phyloP scores from a whole-genome alignment of 2,329 filamentous ascomycete genomes.

The Cordyceps pruinosa region DNA sequence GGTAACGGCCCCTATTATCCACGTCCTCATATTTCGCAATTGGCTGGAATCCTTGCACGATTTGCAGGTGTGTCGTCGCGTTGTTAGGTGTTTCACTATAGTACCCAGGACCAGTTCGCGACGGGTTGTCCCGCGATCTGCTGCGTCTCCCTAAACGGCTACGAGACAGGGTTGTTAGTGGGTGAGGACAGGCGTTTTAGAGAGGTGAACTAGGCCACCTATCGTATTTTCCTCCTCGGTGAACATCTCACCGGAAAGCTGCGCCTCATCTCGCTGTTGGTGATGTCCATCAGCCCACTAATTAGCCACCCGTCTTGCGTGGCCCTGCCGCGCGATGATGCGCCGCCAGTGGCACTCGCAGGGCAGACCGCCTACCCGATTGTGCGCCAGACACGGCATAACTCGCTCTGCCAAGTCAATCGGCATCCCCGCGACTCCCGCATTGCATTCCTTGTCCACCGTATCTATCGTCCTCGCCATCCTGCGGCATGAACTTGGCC shows the following conservation, averaged over 20 bases:
- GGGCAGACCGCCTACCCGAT: conserved; percentile 6
- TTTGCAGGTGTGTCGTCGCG: too few species aligned
- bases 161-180: too few species aligned
- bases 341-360: background rate
- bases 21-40: too few species aligned
- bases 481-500: background rate
- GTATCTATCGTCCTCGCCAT: background rate
- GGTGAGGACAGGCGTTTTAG: too few species aligned
- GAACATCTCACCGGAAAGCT: background rate
- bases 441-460: background rate
- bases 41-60: too few species aligned
- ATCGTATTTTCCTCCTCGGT: too few species aligned
- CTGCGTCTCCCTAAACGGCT: background rate
- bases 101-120: background rate
- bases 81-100: too few species aligned
- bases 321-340: conserved; percentile 4
- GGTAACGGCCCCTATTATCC: too few species aligned
- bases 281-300: background rate
- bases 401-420: background rate
- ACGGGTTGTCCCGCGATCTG: background rate
- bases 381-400: background rate
- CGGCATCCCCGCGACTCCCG: conserved; percentile 1
- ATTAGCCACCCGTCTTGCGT: conserved; percentile 6
- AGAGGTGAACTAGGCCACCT: background rate
- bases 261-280: background rate